Percentiles rank a stretch among this genome's conserved stretches.
These are phyloP conservation scores for Cyberlindnera bimundalis DNA, from an alignment of 805 yeast species.

Conservation along the genomic window DNA sequence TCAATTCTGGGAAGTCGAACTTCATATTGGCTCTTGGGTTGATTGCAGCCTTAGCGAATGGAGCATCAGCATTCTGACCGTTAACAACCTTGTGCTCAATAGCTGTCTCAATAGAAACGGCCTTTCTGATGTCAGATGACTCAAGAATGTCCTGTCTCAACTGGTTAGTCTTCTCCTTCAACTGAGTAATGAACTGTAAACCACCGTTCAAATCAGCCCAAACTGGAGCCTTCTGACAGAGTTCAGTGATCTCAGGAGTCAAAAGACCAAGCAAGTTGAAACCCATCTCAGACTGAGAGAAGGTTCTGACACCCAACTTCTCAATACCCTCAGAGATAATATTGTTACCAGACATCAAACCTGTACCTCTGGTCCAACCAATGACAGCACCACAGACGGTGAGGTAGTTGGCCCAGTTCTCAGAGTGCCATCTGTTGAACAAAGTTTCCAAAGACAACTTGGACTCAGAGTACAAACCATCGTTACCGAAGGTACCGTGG, in stretches of 20 bases:
- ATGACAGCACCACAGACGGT: slow-evolving; percentile 97
- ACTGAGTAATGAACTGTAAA: slow-evolving; percentile 85
- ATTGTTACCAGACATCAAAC: slow-evolving; percentile 96
- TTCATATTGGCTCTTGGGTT: slow-evolving; percentile 95
- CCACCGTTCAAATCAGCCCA: slow-evolving; percentile 99
- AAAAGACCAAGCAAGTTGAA: slow-evolving; percentile 93
- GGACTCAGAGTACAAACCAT: slow-evolving; percentile 97
- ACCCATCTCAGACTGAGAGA: slow-evolving; percentile 99
- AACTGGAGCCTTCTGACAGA: slow-evolving; percentile 91
- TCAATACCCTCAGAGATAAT: slow-evolving; percentile 98
- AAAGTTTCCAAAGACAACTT: slow-evolving; percentile 92
- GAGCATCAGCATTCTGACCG: slow-evolving; percentile 86
- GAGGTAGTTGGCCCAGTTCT: slow-evolving; percentile 91
- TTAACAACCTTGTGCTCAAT: slow-evolving; percentile 77
- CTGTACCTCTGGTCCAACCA: slow-evolving; percentile 99
- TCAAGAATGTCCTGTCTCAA: slow-evolving; percentile 74
- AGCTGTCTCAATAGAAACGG: slow-evolving; percentile 90
- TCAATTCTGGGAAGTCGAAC: slow-evolving; percentile 88
- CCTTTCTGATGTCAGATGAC: slow-evolving; percentile 89
- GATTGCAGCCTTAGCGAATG: slow-evolving; percentile 70
- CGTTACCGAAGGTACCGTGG: slow-evolving; percentile 98
- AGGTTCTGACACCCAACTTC: slow-evolving; percentile 92
- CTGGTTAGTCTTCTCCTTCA: slow-evolving; percentile 79
- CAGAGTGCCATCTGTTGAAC: slow-evolving; percentile 98
- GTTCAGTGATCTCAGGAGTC: slow-evolving; percentile 77